Conservation (phyloP, 2,329 filamentous ascomycete genomes). For the Emmonsiellopsis sp. region DNA sequence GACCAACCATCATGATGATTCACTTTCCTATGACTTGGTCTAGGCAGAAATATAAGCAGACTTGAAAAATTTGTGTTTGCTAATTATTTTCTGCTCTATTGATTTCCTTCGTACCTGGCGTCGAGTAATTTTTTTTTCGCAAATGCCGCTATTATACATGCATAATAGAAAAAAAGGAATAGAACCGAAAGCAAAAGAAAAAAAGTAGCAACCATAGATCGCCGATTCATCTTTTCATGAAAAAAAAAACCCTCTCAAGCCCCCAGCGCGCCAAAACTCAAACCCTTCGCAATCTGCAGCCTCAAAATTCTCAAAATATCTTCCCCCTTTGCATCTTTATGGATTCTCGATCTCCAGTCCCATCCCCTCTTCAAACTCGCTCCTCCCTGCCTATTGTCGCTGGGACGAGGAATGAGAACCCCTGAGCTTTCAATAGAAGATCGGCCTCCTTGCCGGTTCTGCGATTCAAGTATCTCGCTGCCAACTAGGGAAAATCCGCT, state of each 20-base stretch:
- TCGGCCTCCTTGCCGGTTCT: conserved; percentile 19
- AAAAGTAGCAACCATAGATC: neutral
- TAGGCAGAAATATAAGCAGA: too few relatives aligned
- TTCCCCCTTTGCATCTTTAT: conserved; percentile 50
- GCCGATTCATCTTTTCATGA: conserved; percentile 5
- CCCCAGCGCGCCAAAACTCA: conserved; percentile 38
- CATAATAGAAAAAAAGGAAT: neutral
- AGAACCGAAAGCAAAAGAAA: neutral
- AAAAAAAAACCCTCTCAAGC: conserved; percentile 8
- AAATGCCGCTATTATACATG: neutral
- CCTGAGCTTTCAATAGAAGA: conserved; percentile 47
- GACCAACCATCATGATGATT: too few relatives aligned
- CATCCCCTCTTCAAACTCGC: conserved; percentile 51
- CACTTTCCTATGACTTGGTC: too few relatives aligned
- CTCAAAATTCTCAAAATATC: conserved; percentile 68
- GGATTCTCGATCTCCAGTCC: conserved; percentile 60
- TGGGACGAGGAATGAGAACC: conserved; percentile 33
- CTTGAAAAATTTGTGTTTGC: too few relatives aligned
- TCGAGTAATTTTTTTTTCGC: too few relatives aligned
- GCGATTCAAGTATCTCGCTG: conserved; percentile 57
- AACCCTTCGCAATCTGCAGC: conserved; percentile 63
- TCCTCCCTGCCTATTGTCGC: conserved; percentile 13
- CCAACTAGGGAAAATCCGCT: conserved; percentile 63
- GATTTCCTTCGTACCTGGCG: too few relatives aligned
- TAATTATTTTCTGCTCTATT: too few relatives aligned